Evolutionary conservation across 2,329 filamentous ascomycete genomes (phyloP).

Genomic region (Elsinoe arachidis): DNA sequence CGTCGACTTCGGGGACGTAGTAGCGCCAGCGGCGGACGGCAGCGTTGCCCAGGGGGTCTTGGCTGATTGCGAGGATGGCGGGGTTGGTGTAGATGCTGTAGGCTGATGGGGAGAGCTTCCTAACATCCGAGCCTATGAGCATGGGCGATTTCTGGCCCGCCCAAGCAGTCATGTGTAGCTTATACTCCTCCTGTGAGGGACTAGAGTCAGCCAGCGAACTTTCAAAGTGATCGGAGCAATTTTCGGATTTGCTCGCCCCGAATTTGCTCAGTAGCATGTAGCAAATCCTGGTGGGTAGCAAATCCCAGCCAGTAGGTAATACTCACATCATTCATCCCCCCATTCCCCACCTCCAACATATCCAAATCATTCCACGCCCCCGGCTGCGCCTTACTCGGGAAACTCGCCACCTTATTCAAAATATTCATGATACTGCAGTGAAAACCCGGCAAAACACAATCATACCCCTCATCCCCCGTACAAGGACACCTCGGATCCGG

Average conservation of each 20-base stretch:
- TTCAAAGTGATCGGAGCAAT: too few relatives aligned
- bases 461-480: constrained; percentile 29
- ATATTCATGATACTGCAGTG: constrained; percentile 45
- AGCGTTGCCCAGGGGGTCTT: constrained; percentile 36
- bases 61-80: constrained; percentile 42
- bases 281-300: background rate
- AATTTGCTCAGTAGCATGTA: too few relatives aligned
- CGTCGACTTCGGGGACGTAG: constrained; percentile 33
- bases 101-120: constrained; percentile 32
- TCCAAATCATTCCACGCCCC: constrained; percentile 44
- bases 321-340: constrained; percentile 26
- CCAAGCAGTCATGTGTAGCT: constrained; percentile 42
- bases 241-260: too few relatives aligned
- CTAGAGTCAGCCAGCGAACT: too few relatives aligned
- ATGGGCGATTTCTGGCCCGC: constrained; percentile 40
- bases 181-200: constrained; percentile 29
- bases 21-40: constrained; percentile 40
- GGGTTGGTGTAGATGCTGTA: constrained; percentile 41
- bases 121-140: constrained; percentile 40
- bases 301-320: background rate
- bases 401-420: constrained; percentile 39
- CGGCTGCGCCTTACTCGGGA: constrained; percentile 32
- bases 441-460: constrained; percentile 38
- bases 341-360: constrained; percentile 42
- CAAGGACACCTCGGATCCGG: constrained; percentile 37